Conservation (phyloP, 2,329 filamentous ascomycete genomes). For the Gaeumannomyces sp. region DNA sequence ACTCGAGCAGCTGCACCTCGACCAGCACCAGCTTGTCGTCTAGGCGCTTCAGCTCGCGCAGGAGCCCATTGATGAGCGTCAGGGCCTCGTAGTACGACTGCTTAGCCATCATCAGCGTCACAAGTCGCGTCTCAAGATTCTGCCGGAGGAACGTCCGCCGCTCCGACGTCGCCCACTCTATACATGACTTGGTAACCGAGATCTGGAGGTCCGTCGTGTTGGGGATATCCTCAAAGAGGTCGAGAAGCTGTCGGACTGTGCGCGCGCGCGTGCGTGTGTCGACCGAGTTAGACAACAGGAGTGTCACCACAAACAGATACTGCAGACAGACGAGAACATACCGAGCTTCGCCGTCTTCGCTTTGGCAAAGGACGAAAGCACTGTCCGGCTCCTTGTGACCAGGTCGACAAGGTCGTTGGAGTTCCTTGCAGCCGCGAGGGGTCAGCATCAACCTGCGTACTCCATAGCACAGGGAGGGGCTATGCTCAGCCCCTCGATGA, state of each 20-base stretch:
- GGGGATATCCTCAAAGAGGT: slow-evolving; percentile 89
- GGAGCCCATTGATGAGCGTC: slow-evolving; percentile 89
- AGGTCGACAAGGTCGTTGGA: slow-evolving; percentile 81
- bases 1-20: slow-evolving; percentile 96
- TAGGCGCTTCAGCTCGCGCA: slow-evolving; percentile 93
- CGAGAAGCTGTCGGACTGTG: slow-evolving; percentile 91
- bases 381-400: slow-evolving; percentile 81
- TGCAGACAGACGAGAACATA: slow-evolving; percentile 39
- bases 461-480: slow-evolving; percentile 12
- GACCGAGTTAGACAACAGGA: not conserved
- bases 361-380: slow-evolving; percentile 94
- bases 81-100: slow-evolving; percentile 96
- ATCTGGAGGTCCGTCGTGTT: slow-evolving; percentile 94
- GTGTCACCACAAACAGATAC: slow-evolving; percentile 1
- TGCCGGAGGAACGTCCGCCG: slow-evolving; percentile 94
- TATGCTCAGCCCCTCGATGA: not conserved
- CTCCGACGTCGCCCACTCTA: slow-evolving; percentile 97
- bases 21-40: slow-evolving; percentile 98
- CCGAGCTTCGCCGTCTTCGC: slow-evolving; percentile 97
- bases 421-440: slow-evolving; percentile 44
- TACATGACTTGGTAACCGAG: slow-evolving; percentile 94
- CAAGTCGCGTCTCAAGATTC: slow-evolving; percentile 93
- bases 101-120: slow-evolving; percentile 92
- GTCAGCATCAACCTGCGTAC: not conserved
- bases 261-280: slow-evolving; percentile 3